Percentiles rank a stretch among this genome's conserved stretches.
phyloP scores from a whole-genome alignment of 352 stramenopile species.

The Lagenidium giganteum region DNA sequence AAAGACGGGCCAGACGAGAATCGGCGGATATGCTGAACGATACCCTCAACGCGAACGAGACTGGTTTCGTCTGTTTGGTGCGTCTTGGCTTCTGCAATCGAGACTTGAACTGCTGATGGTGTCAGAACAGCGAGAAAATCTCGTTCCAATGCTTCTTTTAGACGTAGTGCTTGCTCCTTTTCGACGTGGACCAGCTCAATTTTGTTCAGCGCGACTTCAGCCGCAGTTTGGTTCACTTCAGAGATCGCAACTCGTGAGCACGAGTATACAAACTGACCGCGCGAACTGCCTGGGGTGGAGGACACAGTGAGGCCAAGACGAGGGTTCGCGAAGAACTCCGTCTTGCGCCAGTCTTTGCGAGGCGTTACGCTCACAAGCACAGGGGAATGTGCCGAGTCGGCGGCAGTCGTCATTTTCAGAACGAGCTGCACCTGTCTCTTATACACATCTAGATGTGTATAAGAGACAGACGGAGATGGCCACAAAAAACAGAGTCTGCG shows the following conservation, averaged over 20 bases:
- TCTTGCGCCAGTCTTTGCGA: constrained; percentile 62
- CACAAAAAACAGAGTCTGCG: too few species aligned
- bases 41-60: constrained; percentile 4
- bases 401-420: neutral
- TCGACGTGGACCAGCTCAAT: too few species aligned
- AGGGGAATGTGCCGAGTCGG: neutral
- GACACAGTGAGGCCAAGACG: constrained; percentile 5
- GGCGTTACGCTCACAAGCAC: constrained; percentile 39
- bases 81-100: neutral
- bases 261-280: constrained; percentile 9
- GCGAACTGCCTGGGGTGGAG: neutral
- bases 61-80: neutral
- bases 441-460: constrained; percentile 1
- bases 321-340: constrained; percentile 41
- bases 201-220: too few species aligned
- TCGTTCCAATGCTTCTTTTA: constrained; percentile 8
- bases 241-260: neutral
- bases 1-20: constrained; percentile 18
- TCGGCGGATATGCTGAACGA: constrained; percentile 16
- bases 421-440: constrained; percentile 12
- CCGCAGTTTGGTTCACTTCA: too few species aligned
- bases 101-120: too few species aligned
- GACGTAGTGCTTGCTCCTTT: constrained; percentile 2
- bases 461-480: constrained; percentile 12
- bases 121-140: constrained; percentile 13